Evolutionary conservation across 352 stramenopile genomes (phyloP).

Genomic region (Globisporangium paddicum): DNA sequence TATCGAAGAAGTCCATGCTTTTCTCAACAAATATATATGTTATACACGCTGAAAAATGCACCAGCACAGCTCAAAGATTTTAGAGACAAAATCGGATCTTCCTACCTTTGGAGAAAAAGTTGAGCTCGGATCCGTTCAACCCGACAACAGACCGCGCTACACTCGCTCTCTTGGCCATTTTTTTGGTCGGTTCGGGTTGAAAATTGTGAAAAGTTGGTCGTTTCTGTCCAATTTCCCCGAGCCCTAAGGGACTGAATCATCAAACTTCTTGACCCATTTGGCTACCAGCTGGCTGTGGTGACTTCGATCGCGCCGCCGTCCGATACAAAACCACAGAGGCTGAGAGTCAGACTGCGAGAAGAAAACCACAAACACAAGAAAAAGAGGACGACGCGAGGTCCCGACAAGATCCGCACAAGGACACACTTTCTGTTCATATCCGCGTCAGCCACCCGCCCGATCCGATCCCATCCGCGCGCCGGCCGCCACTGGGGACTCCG

Average conservation of each 20-base stretch:
- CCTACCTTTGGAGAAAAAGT: constrained; percentile 2
- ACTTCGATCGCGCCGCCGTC: constrained; percentile 1
- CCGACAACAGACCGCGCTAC: neutral
- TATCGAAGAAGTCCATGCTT: too few relatives aligned
- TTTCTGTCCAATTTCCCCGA: neutral
- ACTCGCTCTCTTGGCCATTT: neutral
- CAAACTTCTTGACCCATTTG: constrained; percentile 11
- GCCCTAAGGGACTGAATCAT: constrained; percentile 17
- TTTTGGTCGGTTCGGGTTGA: too few relatives aligned
- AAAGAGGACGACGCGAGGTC: neutral
- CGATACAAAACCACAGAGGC: neutral
- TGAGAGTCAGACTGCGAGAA: constrained; percentile 12
- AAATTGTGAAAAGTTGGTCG: neutral
- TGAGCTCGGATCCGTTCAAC: constrained; percentile 2
- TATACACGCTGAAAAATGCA: too few relatives aligned
- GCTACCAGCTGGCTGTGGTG: neutral
- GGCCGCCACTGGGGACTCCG: neutral
- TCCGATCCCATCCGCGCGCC: neutral
- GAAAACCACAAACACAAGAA: constrained; percentile 11
- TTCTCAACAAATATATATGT: too few relatives aligned
- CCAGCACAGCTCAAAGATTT: too few relatives aligned
- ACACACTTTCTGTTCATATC: constrained; percentile 18
- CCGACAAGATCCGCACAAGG: constrained; percentile 17
- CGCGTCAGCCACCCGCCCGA: constrained; percentile 1
- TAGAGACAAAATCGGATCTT: constrained; percentile 6